phyloP scores from a whole-genome alignment of 2,329 filamentous ascomycete species.

The Chaetomiaceae sp. region DNA sequence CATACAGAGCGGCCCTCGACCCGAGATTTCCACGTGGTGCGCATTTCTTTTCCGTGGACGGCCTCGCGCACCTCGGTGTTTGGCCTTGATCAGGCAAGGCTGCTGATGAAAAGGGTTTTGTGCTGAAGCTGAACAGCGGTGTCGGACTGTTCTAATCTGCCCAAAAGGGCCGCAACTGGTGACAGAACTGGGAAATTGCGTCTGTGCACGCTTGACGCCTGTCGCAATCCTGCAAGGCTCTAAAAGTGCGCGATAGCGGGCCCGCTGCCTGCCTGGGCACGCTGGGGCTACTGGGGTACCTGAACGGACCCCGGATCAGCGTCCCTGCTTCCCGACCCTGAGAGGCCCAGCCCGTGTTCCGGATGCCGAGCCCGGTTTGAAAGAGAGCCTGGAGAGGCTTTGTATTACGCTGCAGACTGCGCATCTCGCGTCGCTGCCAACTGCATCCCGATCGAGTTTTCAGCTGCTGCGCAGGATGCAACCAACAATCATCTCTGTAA shows the following conservation, averaged over 20 bases:
- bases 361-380: neutral
- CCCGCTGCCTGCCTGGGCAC: too few species aligned
- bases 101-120: too few species aligned
- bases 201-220: neutral
- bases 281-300: too few species aligned
- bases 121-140: too few species aligned
- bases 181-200: neutral
- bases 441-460: neutral
- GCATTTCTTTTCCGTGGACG: neutral
- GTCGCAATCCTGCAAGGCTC: neutral
- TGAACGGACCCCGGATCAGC: slow-evolving; percentile 11
- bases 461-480: neutral
- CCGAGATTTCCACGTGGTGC: slow-evolving; percentile 9
- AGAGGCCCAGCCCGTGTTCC: neutral
- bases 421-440: neutral
- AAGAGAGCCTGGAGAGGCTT: too few species aligned
- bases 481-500: neutral
- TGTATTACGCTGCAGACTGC: neutral
- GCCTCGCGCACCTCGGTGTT: too few species aligned
- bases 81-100: too few species aligned
- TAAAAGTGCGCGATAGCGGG: too few species aligned
- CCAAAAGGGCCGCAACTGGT: neutral
- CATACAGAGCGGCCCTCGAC: neutral
- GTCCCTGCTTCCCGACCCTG: slow-evolving; percentile 18
- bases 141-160: too few species aligned